These are phyloP conservation scores for Amanita subjunquillea DNA, from an alignment of 768 basidiomycete species.

Conservation along the genomic window DNA sequence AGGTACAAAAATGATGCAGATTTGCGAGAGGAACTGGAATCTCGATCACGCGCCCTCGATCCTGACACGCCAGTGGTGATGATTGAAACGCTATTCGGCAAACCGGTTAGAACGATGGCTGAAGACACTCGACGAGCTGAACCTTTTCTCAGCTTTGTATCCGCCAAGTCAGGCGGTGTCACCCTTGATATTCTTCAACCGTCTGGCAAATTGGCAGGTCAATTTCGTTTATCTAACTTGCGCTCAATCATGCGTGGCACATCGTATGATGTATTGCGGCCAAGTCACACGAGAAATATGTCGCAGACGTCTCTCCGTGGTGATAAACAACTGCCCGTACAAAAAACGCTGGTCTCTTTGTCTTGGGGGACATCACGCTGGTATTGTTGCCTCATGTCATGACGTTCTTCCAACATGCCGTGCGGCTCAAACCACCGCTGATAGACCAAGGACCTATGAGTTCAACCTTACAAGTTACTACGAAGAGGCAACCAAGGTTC, in stretches of 20 bases:
- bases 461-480: slow-evolving; percentile 1
- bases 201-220: slow-evolving; percentile 19
- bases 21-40: not conserved
- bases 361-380: slow-evolving; percentile 30
- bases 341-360: slow-evolving; percentile 24
- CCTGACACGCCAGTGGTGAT: not conserved
- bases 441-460: not conserved
- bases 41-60: slow-evolving; percentile 1
- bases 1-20: not conserved
- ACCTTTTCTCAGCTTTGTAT: not conserved
- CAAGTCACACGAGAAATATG: slow-evolving; percentile 14
- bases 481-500: slow-evolving; percentile 10
- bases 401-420: slow-evolving; percentile 43
- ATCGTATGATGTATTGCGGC: slow-evolving; percentile 9
- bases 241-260: slow-evolving; percentile 14
- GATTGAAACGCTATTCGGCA: not conserved
- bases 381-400: slow-evolving; percentile 48
- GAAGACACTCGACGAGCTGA: not conserved
- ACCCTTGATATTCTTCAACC: not conserved
- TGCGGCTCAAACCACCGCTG: slow-evolving; percentile 35
- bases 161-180: not conserved
- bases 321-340: slow-evolving; percentile 18
- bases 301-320: slow-evolving; percentile 37
- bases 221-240: slow-evolving; percentile 24
- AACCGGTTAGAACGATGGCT: not conserved